Evolutionary conservation across 2,329 filamentous ascomycete genomes (phyloP).

Genomic region (Aspergillus pseudoviridinutans): DNA sequence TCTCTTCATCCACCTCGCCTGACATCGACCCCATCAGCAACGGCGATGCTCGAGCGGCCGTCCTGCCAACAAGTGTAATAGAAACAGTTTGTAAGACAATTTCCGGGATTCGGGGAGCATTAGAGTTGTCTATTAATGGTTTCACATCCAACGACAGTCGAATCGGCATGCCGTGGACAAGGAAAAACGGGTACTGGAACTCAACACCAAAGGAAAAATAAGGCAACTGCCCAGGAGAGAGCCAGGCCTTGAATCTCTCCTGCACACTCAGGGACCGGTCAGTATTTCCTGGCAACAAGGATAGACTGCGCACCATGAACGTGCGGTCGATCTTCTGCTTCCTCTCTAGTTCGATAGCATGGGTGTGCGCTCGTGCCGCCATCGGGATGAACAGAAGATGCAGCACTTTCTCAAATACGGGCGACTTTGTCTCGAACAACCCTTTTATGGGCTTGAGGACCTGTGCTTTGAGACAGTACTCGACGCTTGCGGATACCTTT

Average conservation of each 20-base stretch:
- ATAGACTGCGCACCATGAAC: slow-evolving; percentile 8
- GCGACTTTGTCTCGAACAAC: slow-evolving; percentile 1
- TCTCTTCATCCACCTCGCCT: slow-evolving; percentile 6
- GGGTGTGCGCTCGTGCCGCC: neutral
- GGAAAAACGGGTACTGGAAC: slow-evolving; percentile 6
- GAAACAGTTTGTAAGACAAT: slow-evolving; percentile 5
- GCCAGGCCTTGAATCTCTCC: slow-evolving; percentile 11
- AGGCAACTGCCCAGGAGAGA: slow-evolving; percentile 11
- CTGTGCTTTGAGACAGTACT: slow-evolving; percentile 9
- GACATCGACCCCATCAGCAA: slow-evolving; percentile 10
- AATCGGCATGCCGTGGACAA: slow-evolving; percentile 6
- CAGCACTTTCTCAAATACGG: slow-evolving; percentile 2
- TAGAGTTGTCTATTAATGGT: slow-evolving; percentile 5
- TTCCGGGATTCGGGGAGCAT: neutral
- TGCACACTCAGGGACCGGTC: slow-evolving; percentile 4
- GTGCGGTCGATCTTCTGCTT: slow-evolving; percentile 3
- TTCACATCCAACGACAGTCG: slow-evolving; percentile 2
- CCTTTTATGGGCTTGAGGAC: slow-evolving; percentile 5
- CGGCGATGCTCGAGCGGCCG: slow-evolving; percentile 8
- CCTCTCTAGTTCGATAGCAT: neutral
- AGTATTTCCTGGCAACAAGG: slow-evolving; percentile 9
- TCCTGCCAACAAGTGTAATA: slow-evolving; percentile 5
- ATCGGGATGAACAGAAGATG: slow-evolving; percentile 2
- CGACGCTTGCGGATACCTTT: slow-evolving; percentile 4
- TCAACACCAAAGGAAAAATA: slow-evolving; percentile 10